These are phyloP conservation scores for Umbelopsis vinacea DNA, from an alignment of 192 early-diverging fungal genomes.

Conservation along the genomic window DNA sequence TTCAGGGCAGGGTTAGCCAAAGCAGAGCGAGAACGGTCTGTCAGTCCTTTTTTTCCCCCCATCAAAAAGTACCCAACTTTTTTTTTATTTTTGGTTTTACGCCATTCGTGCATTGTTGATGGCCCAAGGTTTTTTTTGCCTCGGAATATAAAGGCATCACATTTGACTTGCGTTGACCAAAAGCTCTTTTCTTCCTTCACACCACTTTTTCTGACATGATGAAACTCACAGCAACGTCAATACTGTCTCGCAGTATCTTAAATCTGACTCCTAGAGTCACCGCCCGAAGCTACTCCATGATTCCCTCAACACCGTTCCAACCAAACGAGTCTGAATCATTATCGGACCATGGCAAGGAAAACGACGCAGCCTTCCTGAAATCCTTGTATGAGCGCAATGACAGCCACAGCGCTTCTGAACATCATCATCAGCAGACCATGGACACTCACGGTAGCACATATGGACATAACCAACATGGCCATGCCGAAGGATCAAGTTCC, in stretches of 20 bases:
- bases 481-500: background rate
- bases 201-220: background rate
- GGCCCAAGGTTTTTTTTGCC: background rate
- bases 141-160: background rate
- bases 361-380: background rate
- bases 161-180: background rate
- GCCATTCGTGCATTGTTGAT: background rate
- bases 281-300: conserved; percentile 26
- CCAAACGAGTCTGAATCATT: background rate
- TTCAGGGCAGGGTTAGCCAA: no score
- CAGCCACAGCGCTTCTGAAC: background rate
- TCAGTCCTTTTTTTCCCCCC: no score
- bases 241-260: background rate
- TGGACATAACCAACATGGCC: background rate
- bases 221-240: background rate
- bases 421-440: conserved; percentile 15
- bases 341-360: background rate
- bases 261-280: background rate
- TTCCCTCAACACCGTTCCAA: conserved; percentile 29
- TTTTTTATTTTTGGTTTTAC: background rate
- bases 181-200: background rate
- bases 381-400: conserved; percentile 17
- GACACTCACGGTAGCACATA: conserved; percentile 10
- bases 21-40: no score
- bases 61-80: no score